Conservation (phyloP, 228 moss, liverwort and hornwort species). For the Sphagnum fallax region DNA sequence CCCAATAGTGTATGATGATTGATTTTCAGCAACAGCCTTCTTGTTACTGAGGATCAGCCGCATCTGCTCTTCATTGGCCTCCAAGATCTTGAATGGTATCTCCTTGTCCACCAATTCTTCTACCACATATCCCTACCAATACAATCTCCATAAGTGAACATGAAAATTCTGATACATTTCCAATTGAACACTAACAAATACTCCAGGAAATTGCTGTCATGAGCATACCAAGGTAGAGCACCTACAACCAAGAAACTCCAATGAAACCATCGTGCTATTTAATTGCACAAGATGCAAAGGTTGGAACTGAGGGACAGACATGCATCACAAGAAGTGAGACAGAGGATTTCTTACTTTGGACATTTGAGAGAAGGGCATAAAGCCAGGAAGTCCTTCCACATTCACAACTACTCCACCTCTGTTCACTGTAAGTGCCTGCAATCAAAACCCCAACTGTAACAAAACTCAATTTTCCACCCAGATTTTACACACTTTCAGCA, state of each 20-base stretch:
- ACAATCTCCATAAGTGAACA: too few species aligned
- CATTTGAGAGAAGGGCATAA: slow-evolving; percentile 53
- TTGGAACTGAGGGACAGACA: too few species aligned
- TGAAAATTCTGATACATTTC: too few species aligned
- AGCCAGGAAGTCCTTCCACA: slow-evolving; percentile 48
- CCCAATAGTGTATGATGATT: background rate
- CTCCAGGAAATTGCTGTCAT: too few species aligned
- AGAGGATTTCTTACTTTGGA: slow-evolving; percentile 6
- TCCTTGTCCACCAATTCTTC: slow-evolving; percentile 7
- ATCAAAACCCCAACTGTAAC: background rate
- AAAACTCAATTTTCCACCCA: background rate
- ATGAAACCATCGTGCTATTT: too few species aligned
- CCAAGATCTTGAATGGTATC: slow-evolving; percentile 3
- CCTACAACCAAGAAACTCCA: too few species aligned
- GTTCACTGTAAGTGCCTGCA: slow-evolving; percentile 25
- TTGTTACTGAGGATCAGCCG: slow-evolving; percentile 7
- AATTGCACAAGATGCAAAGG: too few species aligned
- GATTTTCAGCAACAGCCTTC: slow-evolving; percentile 7
- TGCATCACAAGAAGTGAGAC: too few species aligned
- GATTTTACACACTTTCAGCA: too few species aligned
- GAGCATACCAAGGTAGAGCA: too few species aligned
- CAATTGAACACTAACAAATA: too few species aligned
- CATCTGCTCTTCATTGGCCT: slow-evolving; percentile 8
- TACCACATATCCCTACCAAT: slow-evolving; percentile 19
- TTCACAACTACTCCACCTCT: slow-evolving; percentile 46